Conservation (phyloP, 2,329 filamentous ascomycete genomes). For the Diaporthe longicolla region DNA sequence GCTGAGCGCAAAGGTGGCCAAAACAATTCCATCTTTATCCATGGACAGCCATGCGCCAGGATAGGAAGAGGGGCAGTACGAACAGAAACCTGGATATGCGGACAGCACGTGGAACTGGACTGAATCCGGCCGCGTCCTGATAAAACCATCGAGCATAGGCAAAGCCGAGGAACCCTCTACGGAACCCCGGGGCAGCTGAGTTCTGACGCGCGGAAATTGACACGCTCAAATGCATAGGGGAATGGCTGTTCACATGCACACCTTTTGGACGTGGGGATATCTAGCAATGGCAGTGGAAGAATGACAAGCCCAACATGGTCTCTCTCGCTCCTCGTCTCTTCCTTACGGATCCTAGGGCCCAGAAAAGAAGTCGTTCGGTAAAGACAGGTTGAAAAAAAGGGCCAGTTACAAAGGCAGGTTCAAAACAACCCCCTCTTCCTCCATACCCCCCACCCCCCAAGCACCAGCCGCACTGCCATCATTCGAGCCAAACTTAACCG, state of each 20-base stretch:
- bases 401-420: not conserved
- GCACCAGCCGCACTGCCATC: not conserved
- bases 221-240: not conserved
- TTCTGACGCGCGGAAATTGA: not conserved
- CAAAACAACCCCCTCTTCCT: too few species aligned
- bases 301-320: not conserved
- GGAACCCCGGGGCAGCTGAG: not conserved
- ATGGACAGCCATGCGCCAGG: not conserved
- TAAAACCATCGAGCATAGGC: not conserved
- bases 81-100: too few species aligned
- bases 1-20: not conserved
- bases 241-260: not conserved
- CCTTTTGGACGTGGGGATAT: conserved; percentile 26
- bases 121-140: not conserved
- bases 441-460: not conserved
- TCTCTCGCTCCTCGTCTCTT: not conserved
- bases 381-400: conserved; percentile 14
- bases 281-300: conserved; percentile 14
- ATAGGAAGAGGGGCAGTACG: too few species aligned
- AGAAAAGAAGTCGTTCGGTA: not conserved
- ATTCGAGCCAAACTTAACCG: not conserved
- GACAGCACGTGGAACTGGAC: not conserved
- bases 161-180: not conserved
- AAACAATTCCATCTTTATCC: not conserved
- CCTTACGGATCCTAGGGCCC: not conserved